Percentiles rank a stretch among this genome's conserved stretches.
phyloP scores from a whole-genome alignment of 495 filamentous ascomycete genomes.

The Lichenothelia convexa region DNA sequence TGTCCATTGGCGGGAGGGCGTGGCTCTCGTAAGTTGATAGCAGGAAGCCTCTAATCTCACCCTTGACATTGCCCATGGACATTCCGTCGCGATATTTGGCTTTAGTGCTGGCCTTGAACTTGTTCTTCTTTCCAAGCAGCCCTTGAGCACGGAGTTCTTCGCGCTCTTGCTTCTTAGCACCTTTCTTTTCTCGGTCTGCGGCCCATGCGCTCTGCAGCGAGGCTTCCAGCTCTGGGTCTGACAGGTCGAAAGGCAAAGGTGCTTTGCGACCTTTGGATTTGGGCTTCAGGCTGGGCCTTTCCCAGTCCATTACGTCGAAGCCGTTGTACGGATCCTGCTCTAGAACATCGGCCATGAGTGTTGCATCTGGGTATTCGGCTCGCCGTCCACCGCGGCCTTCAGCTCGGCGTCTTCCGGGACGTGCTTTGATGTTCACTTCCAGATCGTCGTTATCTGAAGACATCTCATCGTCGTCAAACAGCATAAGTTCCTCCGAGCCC shows the following conservation, averaged over 20 bases:
- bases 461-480: slow-evolving; percentile 27
- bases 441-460: slow-evolving; percentile 1
- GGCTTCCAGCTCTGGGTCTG: slow-evolving; percentile 57
- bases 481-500: slow-evolving; percentile 34
- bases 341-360: slow-evolving; percentile 45
- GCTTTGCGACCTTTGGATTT: slow-evolving; percentile 38
- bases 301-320: slow-evolving; percentile 71
- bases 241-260: slow-evolving; percentile 32
- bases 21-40: slow-evolving; percentile 37
- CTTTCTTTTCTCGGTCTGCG: slow-evolving; percentile 70
- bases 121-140: slow-evolving; percentile 45
- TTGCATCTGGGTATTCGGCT: slow-evolving; percentile 35
- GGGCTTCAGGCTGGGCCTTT: slow-evolving; percentile 38
- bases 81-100: slow-evolving; percentile 59
- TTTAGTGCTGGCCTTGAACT: slow-evolving; percentile 44
- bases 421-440: not conserved
- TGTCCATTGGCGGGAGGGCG: slow-evolving; percentile 69
- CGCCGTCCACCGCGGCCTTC: not conserved
- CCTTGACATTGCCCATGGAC: slow-evolving; percentile 46
- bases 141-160: slow-evolving; percentile 64
- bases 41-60: slow-evolving; percentile 56
- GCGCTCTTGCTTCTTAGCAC: slow-evolving; percentile 53
- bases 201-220: slow-evolving; percentile 45
- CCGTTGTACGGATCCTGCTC: slow-evolving; percentile 46
- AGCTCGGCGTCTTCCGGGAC: not conserved